Evolutionary conservation across 331 rosid genomes (phyloP).

Genomic region (Malus hybrid): DNA sequence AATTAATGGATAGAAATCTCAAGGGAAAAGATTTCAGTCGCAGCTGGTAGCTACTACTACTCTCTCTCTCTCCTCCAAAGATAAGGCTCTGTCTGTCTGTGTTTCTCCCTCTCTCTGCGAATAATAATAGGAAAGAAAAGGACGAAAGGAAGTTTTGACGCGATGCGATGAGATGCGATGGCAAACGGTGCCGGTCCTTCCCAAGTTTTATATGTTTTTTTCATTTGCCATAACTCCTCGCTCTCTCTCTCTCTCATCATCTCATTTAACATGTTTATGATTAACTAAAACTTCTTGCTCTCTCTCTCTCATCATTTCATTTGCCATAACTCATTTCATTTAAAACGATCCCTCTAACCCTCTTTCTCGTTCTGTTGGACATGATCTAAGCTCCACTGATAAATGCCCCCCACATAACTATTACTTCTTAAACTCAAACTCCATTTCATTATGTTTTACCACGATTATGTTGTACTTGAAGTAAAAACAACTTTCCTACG

Average conservation of each 20-base stretch:
- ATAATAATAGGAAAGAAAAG: slow-evolving; percentile 31
- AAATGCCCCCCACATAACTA: neutral
- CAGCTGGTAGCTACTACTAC: too few species aligned
- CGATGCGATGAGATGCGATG: neutral
- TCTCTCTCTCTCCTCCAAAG: too few species aligned
- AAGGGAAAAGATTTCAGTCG: too few species aligned
- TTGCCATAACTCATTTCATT: too few species aligned
- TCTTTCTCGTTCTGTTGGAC: too few species aligned
- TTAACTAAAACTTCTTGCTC: too few species aligned
- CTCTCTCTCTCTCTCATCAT: neutral
- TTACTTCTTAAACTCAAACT: neutral
- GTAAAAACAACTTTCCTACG: neutral
- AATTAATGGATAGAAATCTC: neutral
- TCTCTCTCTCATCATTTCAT: too few species aligned
- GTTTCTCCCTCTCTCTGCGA: slow-evolving; percentile 14
- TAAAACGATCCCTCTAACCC: too few species aligned
- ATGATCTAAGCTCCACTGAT: neutral
- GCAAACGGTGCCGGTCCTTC: neutral
- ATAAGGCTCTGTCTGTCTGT: too few species aligned
- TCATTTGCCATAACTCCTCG: too few species aligned
- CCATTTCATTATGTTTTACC: neutral
- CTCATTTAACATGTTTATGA: neutral
- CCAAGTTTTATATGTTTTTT: neutral
- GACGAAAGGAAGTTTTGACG: slow-evolving; percentile 35
- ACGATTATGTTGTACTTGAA: neutral